Conservation (phyloP, 352 stramenopile genomes). For the Globisporangium middletonii region DNA sequence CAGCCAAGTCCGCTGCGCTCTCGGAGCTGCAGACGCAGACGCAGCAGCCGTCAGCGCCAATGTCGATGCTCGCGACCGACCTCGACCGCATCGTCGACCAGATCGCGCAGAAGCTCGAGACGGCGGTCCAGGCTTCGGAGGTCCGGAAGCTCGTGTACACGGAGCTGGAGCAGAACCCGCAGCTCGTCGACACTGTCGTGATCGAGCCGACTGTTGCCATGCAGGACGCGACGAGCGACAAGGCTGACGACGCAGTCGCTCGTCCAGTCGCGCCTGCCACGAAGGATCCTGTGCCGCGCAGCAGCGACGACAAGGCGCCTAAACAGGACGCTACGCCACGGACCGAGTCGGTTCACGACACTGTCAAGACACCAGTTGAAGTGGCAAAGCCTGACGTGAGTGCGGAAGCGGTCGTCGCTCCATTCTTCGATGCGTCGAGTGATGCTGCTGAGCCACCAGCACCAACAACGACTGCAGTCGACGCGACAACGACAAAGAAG, state of each 20-base stretch:
- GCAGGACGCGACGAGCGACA: background rate
- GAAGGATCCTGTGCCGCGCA: no score
- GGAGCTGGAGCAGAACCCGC: conserved; percentile 13
- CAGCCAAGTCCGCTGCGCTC: conserved; percentile 15
- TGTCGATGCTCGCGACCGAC: conserved; percentile 14
- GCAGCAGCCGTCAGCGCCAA: conserved; percentile 1
- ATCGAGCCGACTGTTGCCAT: background rate
- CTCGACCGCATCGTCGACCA: conserved; percentile 17
- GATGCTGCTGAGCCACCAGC: background rate
- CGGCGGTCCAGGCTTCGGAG: conserved; percentile 9
- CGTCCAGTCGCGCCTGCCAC: no score
- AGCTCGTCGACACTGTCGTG: conserved; percentile 5
- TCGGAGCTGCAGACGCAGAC: conserved; percentile 13
- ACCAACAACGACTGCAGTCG: background rate
- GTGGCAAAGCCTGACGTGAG: no score
- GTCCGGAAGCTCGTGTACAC: conserved; percentile 15
- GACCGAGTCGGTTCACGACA: no score
- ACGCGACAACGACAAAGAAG: background rate
- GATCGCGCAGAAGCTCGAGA: conserved; percentile 16
- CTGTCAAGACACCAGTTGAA: no score
- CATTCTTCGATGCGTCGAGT: background rate
- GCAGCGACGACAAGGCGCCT: no score
- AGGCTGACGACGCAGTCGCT: background rate
- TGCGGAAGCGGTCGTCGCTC: no score
- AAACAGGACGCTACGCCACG: no score